A percentile compares a stretch with the other conserved stretches of the same genome.
Evolutionary conservation across 202 grass and related monocot species (phyloP).

Genomic region (Saccharum hybrid): DNA sequence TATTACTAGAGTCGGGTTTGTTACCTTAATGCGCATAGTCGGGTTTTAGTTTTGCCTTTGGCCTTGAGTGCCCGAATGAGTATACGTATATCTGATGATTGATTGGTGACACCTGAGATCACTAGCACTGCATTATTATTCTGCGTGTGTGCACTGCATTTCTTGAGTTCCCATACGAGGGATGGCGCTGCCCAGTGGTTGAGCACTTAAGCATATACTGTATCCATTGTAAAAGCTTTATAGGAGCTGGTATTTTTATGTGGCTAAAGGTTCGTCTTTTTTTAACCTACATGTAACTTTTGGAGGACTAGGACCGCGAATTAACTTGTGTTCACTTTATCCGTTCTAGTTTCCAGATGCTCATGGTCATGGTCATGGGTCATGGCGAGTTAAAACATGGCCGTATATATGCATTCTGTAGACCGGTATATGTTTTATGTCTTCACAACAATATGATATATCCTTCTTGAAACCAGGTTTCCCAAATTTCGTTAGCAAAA

Average conservation of each 20-base stretch:
- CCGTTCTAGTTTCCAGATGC: not conserved
- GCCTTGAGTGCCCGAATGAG: not conserved
- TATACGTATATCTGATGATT: constrained; percentile 16
- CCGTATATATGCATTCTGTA: not conserved
- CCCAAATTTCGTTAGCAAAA: too few relatives aligned
- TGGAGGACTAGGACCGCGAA: not conserved
- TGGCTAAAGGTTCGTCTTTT: constrained; percentile 12
- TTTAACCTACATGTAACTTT: not conserved
- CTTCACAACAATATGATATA: too few relatives aligned
- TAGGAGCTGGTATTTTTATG: not conserved
- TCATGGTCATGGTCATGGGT: not conserved
- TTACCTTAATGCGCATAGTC: not conserved
- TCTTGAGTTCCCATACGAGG: not conserved
- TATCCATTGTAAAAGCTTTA: not conserved
- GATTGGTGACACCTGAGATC: constrained; percentile 18
- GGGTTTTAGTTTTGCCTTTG: not conserved
- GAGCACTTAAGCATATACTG: not conserved
- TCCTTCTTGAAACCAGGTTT: too few relatives aligned
- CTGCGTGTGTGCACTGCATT: not conserved
- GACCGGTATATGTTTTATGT: not conserved
- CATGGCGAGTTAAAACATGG: not conserved
- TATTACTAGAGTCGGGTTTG: too few relatives aligned
- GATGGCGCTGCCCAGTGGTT: constrained; percentile 9
- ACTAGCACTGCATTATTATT: not conserved
- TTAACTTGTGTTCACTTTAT: constrained; percentile 1